Base-by-base conservation (phyloP, 2,329 filamentous ascomycete genomes). In the Colletotrichum sojae region DNA sequence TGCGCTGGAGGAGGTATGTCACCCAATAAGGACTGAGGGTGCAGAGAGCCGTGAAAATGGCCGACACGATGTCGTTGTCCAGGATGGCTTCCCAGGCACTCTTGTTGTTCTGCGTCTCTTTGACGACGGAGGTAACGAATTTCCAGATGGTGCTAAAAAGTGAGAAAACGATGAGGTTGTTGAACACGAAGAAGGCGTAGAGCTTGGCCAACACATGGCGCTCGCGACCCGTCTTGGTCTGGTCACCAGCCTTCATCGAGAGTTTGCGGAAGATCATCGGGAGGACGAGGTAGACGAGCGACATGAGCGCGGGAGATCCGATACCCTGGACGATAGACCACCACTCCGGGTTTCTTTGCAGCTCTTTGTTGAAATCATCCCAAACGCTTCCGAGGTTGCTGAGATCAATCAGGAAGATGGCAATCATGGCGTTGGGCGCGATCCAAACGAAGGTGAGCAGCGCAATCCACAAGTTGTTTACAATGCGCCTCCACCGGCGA, bases 111-210 rank as follows among this genome's bases (percentile, higher is more conserved):
- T 85, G 79, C 0, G 89, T 89, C 52, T 86, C 82, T 3, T 88
- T 77, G 53, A 95, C 83, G 45, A 97, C 89, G 5, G 84, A 84
- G 1, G 90, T 82, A 9, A 94, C 84, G 74, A 95, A 94, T 1
- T 84, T 84, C 90, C 94, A 98, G 16, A 94, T 82, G 1, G 93
- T 90, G 52, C 93, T 94, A 80, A 98, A 98, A 15, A 97, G 84
- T 12, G 95, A 98, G 80, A 98, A 98, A 67, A 98, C 91, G 73
- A 99, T 84, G 63, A 99, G 81, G 77, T 98, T 98, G 87, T 99
- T 99, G 85, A 99, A 94, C 60, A 98, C 89, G 80, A 99, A 99
- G 83, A 99, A 99, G 18, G 93, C 88, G 81, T 97, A 99, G 2
- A 99, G 87, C 80, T 97, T 97, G 71, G 90, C 91, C 68, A 96